Percentiles rank a stretch among this genome's conserved stretches.
phyloP scores from a whole-genome alignment of 2,329 filamentous ascomycete species.

The Neonectria punicea region DNA sequence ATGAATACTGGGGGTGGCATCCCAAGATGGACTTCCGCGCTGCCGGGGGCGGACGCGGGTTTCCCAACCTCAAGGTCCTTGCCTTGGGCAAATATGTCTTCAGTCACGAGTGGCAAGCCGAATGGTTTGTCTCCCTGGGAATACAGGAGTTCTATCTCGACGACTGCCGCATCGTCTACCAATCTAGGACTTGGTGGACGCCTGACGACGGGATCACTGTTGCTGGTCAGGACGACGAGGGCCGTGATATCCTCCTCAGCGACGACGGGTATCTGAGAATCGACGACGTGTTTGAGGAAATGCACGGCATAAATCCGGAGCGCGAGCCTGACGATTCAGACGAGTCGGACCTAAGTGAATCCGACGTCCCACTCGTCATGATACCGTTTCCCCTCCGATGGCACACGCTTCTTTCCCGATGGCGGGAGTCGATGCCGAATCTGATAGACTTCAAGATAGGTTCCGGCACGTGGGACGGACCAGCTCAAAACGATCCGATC shows the following conservation, averaged over 20 bases:
- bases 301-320: neutral
- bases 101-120: slow-evolving; percentile 53
- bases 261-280: neutral
- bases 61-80: slow-evolving; percentile 52
- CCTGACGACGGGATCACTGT: neutral
- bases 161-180: slow-evolving; percentile 49
- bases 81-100: slow-evolving; percentile 54
- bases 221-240: neutral
- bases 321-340: neutral
- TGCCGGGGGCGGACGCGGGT: slow-evolving; percentile 12
- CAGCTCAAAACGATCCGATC: neutral
- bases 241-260: neutral
- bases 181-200: neutral
- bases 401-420: neutral
- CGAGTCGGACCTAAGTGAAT: neutral
- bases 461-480: neutral
- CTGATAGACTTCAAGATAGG: slow-evolving; percentile 8
- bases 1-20: slow-evolving; percentile 50
- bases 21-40: slow-evolving; percentile 48
- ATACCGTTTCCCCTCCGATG: neutral
- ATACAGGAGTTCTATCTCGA: slow-evolving; percentile 54
- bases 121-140: slow-evolving; percentile 54
- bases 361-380: neutral
- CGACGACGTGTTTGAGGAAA: neutral
- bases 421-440: neutral